Evolutionary conservation across 1,139 yeast genomes (phyloP), one percentile per base, ranked within the genome.

Genomic region (Nadsonia starkeyi-henricii): DNA sequence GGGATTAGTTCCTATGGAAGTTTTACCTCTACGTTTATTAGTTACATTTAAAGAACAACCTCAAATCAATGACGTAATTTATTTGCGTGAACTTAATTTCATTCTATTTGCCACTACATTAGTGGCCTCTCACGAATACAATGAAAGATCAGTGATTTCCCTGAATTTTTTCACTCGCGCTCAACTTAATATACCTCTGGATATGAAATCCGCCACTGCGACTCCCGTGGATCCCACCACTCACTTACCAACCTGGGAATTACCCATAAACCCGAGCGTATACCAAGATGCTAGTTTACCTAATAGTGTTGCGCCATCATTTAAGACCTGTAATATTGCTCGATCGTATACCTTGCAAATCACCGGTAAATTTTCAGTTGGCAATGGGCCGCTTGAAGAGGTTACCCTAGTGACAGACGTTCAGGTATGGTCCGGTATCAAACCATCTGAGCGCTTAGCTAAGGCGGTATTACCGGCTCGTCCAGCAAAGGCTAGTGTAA

Each of bases 241-340:
- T 26, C 52, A 51, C 19, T 41, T 18, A 37, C 53, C 47, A 26
- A 48, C 50, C 23, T 55, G 52, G 54, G 62, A 60, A 45, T 45
- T 57, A 9, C 51, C 46, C 23, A 47, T 62, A 20, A 58, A 60
- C 12, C 47, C 50, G 1, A 39, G 37, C 1, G 15, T 57, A 9
- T 50, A 58, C 47, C 45, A 53, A 49, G 70, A 70, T 51, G 71
- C 75, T 36, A 58, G 68, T 1, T 57, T 79, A 15, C 82, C 85
- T 0, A 73, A 69, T 45, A 61, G 68, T 49, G 62, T 77, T 8
- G 63, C 78, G 1, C 84, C 85, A 1, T 66, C 75, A 4, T 80
- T 80, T 60, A 64, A 62, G 41, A 75, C 80, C 2, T 79, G 85
- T 59, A 79, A 78, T 58, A 71, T 79, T 17, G 59, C 69, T 3